These are phyloP conservation scores for Nothomitra cinnamomea DNA, from an alignment of 2,329 filamentous ascomycete genomes.

Conservation along the genomic window DNA sequence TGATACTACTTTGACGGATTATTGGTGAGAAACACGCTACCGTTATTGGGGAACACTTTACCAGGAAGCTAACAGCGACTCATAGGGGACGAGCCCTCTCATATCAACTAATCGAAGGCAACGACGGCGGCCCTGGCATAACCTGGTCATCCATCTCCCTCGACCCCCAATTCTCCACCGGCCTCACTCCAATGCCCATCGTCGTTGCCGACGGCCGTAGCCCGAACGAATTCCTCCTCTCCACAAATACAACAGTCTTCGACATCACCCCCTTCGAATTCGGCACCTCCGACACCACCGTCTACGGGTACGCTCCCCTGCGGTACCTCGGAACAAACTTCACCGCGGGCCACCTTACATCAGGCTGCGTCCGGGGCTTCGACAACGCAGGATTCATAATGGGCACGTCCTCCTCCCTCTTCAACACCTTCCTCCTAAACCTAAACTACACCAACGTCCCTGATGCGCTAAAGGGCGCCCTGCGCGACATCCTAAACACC, in stretches of 20 bases:
- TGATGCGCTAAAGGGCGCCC: slow-evolving; percentile 31
- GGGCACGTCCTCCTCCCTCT: slow-evolving; percentile 71
- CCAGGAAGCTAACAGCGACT: slow-evolving; percentile 1
- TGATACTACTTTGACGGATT: slow-evolving; percentile 63
- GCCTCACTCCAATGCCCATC: slow-evolving; percentile 53
- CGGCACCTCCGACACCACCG: slow-evolving; percentile 56
- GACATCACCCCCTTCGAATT: slow-evolving; percentile 71
- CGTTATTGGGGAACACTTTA: background rate
- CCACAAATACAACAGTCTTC: slow-evolving; percentile 56
- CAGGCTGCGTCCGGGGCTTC: slow-evolving; percentile 56
- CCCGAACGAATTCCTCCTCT: slow-evolving; percentile 42
- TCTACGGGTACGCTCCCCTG: slow-evolving; percentile 54
- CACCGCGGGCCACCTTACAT: slow-evolving; percentile 38
- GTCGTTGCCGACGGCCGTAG: slow-evolving; percentile 52
- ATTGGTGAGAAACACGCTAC: slow-evolving; percentile 41
- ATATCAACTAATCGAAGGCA: slow-evolving; percentile 67
- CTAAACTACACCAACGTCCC: slow-evolving; percentile 37
- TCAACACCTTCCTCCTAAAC: slow-evolving; percentile 59
- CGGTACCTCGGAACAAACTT: slow-evolving; percentile 61
- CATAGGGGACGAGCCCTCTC: slow-evolving; percentile 57
- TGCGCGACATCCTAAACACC: slow-evolving; percentile 33
- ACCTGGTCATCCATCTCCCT: slow-evolving; percentile 69
- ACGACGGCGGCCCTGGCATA: slow-evolving; percentile 54
- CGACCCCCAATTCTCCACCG: slow-evolving; percentile 43
- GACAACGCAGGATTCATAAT: slow-evolving; percentile 73